phyloP scores from a whole-genome alignment of 2,329 filamentous ascomycete genomes.

The Penicillium capsulatum region DNA sequence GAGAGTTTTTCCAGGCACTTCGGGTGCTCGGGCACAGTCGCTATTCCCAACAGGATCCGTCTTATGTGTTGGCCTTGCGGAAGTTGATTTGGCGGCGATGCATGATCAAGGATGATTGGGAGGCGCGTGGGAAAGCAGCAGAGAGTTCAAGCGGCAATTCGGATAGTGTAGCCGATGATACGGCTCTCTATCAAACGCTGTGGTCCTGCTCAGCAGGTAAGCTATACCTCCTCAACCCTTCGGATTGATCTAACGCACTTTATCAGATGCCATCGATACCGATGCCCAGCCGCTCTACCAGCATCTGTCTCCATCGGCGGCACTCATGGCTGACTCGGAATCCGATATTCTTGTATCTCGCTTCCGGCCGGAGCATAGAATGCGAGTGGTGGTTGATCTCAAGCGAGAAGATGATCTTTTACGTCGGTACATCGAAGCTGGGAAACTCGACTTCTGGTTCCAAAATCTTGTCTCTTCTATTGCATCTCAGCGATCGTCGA shows the following conservation, averaged over 20 bases:
- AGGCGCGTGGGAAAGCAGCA: slow-evolving; percentile 69
- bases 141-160: slow-evolving; percentile 68
- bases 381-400: slow-evolving; percentile 68
- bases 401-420: slow-evolving; percentile 66
- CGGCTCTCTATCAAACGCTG: slow-evolving; percentile 65
- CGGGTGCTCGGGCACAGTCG: slow-evolving; percentile 51
- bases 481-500: slow-evolving; percentile 9
- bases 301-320: slow-evolving; percentile 26
- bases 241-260: slow-evolving; percentile 9
- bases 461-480: slow-evolving; percentile 28
- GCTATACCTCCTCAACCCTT: slow-evolving; percentile 2
- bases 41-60: slow-evolving; percentile 50
- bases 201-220: slow-evolving; percentile 57
- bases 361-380: slow-evolving; percentile 60
- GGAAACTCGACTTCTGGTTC: slow-evolving; percentile 68
- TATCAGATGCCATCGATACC: slow-evolving; percentile 15
- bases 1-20: slow-evolving; percentile 73
- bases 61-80: slow-evolving; percentile 24
- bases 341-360: slow-evolving; percentile 50
- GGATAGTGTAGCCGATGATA: slow-evolving; percentile 58
- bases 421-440: slow-evolving; percentile 60
- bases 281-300: slow-evolving; percentile 21
- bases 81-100: slow-evolving; percentile 77
- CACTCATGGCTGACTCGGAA: slow-evolving; percentile 29
- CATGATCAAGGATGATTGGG: slow-evolving; percentile 81